These are phyloP conservation scores for Saccharomyces hybrid DNA, from an alignment of 1,139 yeast species.

Conservation along the genomic window DNA sequence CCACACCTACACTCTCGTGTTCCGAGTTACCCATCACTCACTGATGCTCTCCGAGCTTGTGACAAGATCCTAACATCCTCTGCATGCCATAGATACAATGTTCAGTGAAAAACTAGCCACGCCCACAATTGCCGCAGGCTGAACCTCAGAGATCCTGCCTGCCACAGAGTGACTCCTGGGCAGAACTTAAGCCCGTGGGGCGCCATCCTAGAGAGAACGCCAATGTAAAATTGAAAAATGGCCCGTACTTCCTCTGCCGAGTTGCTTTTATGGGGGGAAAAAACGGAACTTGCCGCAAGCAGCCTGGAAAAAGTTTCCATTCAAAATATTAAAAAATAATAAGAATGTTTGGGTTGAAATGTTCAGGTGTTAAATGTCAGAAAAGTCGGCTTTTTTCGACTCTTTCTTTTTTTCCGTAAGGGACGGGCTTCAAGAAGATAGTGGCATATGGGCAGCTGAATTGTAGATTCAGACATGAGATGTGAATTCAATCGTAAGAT, in stretches of 20 bases:
- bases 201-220: no score
- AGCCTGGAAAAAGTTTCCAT: not conserved
- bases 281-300: no score
- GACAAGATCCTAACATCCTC: not conserved
- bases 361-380: not conserved
- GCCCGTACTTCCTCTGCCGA: no score
- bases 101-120: not conserved
- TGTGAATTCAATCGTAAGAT: not conserved
- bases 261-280: no score
- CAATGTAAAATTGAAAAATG: no score
- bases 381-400: not conserved
- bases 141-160: no score
- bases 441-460: not conserved
- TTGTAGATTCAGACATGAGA: not conserved
- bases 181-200: no score
- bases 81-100: not conserved
- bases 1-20: not conserved
- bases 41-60: not conserved
- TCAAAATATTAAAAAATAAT: not conserved
- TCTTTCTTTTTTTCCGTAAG: not conserved
- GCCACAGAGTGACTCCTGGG: no score
- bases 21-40: not conserved
- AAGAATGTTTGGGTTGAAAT: not conserved
- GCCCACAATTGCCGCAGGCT: not conserved
- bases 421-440: not conserved